These are phyloP conservation scores for Pezicula rhizophila DNA, from an alignment of 2,329 filamentous ascomycete species.

Conservation along the genomic window DNA sequence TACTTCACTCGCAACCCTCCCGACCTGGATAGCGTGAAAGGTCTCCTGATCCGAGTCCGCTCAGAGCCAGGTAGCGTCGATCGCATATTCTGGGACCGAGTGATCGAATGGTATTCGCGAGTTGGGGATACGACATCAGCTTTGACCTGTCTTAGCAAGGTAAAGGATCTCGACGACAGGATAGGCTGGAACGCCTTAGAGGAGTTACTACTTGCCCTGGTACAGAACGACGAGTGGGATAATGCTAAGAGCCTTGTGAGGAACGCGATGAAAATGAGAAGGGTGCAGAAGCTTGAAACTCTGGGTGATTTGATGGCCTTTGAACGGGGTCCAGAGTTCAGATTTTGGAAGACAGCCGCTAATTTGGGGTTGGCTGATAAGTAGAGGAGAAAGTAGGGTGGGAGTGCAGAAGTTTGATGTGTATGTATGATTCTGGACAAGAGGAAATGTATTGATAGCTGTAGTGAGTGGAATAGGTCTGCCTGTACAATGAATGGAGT, in stretches of 20 bases:
- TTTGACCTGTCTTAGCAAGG: slow-evolving; percentile 41
- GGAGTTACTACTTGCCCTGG: slow-evolving; percentile 22
- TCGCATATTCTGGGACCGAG: slow-evolving; percentile 61
- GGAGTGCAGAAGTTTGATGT: neutral
- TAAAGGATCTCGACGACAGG: slow-evolving; percentile 25
- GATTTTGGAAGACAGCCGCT: slow-evolving; percentile 23
- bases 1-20: slow-evolving; percentile 56
- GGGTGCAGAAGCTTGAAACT: slow-evolving; percentile 12
- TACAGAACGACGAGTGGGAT: slow-evolving; percentile 23
- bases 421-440: neutral
- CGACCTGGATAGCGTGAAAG: slow-evolving; percentile 52
- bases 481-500: too few species aligned
- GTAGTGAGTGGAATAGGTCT: too few species aligned
- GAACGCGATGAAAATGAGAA: slow-evolving; percentile 20
- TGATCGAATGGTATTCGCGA: slow-evolving; percentile 60
- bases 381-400: neutral
- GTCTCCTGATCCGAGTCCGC: slow-evolving; percentile 47
- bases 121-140: slow-evolving; percentile 44
- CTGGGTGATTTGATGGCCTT: slow-evolving; percentile 17
- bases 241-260: slow-evolving; percentile 24
- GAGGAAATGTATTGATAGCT: neutral
- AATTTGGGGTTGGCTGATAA: slow-evolving; percentile 15
- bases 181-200: slow-evolving; percentile 22
- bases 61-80: slow-evolving; percentile 35
- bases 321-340: slow-evolving; percentile 9